phyloP scores from a whole-genome alignment of 164 flowering plant species.

The Malania oleifera region DNA sequence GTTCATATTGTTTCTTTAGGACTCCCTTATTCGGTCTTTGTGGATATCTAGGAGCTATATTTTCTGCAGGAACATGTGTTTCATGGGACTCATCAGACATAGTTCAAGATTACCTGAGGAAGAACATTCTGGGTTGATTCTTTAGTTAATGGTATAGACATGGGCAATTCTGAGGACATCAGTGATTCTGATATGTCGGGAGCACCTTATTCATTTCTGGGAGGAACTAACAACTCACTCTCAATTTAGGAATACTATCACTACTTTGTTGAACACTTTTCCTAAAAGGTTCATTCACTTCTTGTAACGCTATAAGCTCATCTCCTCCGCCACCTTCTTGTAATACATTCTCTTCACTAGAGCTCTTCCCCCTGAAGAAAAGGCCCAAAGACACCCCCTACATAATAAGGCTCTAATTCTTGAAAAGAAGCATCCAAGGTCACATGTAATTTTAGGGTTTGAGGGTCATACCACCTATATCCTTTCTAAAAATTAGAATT shows the following conservation, averaged over 20 bases:
- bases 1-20: constrained; percentile 5
- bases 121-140: too few species aligned
- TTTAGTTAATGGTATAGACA: too few species aligned
- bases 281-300: too few species aligned
- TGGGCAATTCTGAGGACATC: too few species aligned
- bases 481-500: constrained; percentile 1
- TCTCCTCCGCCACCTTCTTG: neutral
- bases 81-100: neutral
- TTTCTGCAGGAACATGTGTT: constrained; percentile 2
- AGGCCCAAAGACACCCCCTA: too few species aligned
- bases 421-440: constrained; percentile 1
- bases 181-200: too few species aligned
- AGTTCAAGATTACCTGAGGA: neutral
- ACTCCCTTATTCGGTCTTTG: constrained; percentile 1
- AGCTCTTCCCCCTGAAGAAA: constrained; percentile 4
- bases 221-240: too few species aligned
- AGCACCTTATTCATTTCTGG: too few species aligned
- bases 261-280: too few species aligned
- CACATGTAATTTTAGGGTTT: constrained; percentile 3
- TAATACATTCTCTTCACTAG: constrained; percentile 5
- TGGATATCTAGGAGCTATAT: constrained; percentile 6
- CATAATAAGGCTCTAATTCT: neutral
- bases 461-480: neutral
- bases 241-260: too few species aligned
- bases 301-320: neutral